Base-by-base conservation (phyloP, 75 land plant genomes). In the Selaginella tamariscina region DNA sequence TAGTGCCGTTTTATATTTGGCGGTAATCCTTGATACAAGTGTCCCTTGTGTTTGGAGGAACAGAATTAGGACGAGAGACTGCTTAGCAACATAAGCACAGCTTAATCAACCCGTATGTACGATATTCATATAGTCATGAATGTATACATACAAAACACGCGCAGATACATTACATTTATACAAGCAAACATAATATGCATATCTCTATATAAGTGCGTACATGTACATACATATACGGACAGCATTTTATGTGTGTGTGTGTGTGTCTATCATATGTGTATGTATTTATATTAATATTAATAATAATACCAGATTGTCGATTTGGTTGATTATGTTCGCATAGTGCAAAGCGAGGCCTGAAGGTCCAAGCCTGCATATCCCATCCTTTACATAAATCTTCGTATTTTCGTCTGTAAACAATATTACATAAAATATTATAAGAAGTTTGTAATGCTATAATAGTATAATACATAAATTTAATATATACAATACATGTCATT, bases 281-380 rank as follows among this genome's bases (percentile, higher is more conserved):
- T n/a, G n/a, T n/a, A n/a, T n/a, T n/a, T n/a, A n/a, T n/a, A n/a
- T 23, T 1, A 66, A 1, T 29, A 31, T 1, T 29, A 22, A 57
- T 20, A 24, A 64, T 29, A 87, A 78, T 72, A 92, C 97, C 80
- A 92, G 82, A 56, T 70, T 84, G 74, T 89, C 86, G 66, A 92
- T 92, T 60, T 92, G 97, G 74, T 72, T 86, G 80, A 92, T 83
- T 24, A 89, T 69, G 64, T 89, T 92, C 29, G 97, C 97, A 83
- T 89, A 92, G 71, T 92, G 97, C 30, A 92, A 71, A 32, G 97
- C 84, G 68, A 92, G 87, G 56, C 97, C 97, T 68, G 83, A 77
- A 33, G 66, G 62, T 33, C 97, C 95, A 59, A 59, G 26, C 27
- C 62, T 59, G 21, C 26, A 26, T 59, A 23, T 59, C 21, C 26